Base-by-base conservation (phyloP, 1,284 basidiomycete genomes). In the Ustilago xerochloae region DNA sequence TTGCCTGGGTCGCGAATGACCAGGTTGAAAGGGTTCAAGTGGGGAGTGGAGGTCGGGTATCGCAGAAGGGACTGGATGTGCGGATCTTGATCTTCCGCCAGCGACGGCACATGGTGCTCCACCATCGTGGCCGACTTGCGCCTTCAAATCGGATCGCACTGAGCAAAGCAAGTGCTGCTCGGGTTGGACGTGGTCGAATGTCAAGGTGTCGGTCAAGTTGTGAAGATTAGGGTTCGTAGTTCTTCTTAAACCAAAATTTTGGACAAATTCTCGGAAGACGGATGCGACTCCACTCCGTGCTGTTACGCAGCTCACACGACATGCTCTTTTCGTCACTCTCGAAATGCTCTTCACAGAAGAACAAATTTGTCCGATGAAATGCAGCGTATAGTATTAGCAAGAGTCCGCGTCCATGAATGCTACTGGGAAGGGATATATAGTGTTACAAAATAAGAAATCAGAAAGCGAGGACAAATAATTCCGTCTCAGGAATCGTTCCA, bases 1-100 rank as follows among this genome's bases (percentile, higher is more conserved):
- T 13, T 13, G 9, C 39, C 38, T 2, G 72, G 59, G 15, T 54
- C 45, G 35, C 51, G 51, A 29, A 81, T 75, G 16, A 26, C 26
- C 2, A 81, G 68, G 0, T 56, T 56, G 48, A 63, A 65, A 16
- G 33, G 46, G 51, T 79, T 80, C 3, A 79, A 54, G 28, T 81
- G 79, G 18, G 80, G 79, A 4, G 80, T 80, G n/a, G 57, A 29
- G 10, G 74, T 3, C 0, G 70, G 70, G 30, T 71, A 79, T 4
- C 7, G 30, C 0, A 75, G 60, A 2, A 49, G 39, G 0, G 66
- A 53, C n/a, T 56, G 67, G 49, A 75, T 61, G 26, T 13, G 32
- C 2, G 59, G 29, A 0, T 32, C 32, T 13, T 57, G 53, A 18
- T 75, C 72, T 13, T 22, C 45, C 0, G 39, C 36, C 2, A 63